Evolutionary conservation across 2,329 filamentous ascomycete genomes (phyloP).

Genomic region (Clonostachys byssicola): DNA sequence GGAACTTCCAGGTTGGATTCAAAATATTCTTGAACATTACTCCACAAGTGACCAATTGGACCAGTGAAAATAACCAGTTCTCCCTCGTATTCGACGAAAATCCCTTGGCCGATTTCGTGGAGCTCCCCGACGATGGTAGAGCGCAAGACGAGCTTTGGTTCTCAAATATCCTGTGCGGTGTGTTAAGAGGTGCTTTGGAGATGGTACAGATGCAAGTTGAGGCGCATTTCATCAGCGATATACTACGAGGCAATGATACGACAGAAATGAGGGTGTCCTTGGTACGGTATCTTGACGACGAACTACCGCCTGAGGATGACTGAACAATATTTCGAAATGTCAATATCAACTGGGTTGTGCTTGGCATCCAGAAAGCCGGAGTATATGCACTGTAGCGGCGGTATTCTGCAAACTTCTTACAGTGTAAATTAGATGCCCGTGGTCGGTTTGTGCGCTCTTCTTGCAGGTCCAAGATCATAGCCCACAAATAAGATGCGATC

Average conservation of each 20-base stretch:
- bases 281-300: slow-evolving; percentile 93
- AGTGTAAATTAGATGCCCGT: too few species aligned
- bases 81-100: slow-evolving; percentile 96
- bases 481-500: not conserved
- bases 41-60: slow-evolving; percentile 92
- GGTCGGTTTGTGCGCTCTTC: too few species aligned
- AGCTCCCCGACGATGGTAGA: slow-evolving; percentile 90
- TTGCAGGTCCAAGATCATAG: not conserved
- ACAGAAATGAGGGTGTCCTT: slow-evolving; percentile 95
- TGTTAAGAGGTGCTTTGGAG: slow-evolving; percentile 84
- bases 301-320: slow-evolving; percentile 94
- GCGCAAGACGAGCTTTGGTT: slow-evolving; percentile 98
- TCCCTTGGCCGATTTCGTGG: slow-evolving; percentile 93
- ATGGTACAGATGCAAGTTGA: slow-evolving; percentile 99
- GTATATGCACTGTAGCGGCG: not conserved
- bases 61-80: slow-evolving; percentile 92
- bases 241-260: slow-evolving; percentile 87
- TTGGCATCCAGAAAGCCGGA: not conserved
- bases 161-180: slow-evolving; percentile 93
- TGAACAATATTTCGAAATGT: slow-evolving; percentile 35
- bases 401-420: not conserved
- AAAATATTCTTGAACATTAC: slow-evolving; percentile 99
- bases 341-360: not conserved
- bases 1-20: slow-evolving; percentile 72
- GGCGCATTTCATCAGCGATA: slow-evolving; percentile 91